Base-by-base conservation (phyloP, 257 asterid species). In the Misopates orontium region DNA sequence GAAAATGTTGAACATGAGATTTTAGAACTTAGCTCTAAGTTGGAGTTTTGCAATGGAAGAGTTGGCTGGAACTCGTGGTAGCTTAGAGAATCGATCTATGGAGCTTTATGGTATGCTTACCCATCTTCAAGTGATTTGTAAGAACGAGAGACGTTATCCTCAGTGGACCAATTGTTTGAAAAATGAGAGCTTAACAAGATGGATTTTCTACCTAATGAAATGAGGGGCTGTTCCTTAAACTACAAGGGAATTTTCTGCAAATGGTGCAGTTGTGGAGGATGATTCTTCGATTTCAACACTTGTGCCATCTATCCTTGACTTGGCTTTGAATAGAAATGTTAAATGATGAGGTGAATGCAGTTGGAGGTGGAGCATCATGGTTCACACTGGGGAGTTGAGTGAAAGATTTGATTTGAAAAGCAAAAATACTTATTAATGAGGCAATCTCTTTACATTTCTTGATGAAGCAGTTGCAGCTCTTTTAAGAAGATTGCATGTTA, bases 41-140 rank as follows among this genome's bases (percentile, higher is more conserved):
- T 93, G 77, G 77, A 80, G 63, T 79, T 79, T 71, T 86, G 88
- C 84, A 80, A n/a, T 77, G 83, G 84, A 83, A 73, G 95, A 90
- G 79, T 78, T 90, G 77, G 82, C 82, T 66, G 90, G 84, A 42
- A 74, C 77, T 36, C 90, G 67, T 74, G 86, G 88, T 73, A 80
- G 79, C 71, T 28, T 75, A 54, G 84, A 69, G 61, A 84, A 64
- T 75, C 78, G 60, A 53, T 77, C 83, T 62, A 44, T 75, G 66
- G 96, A 84, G 82, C 71, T 87, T 64, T 80, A 81, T 61, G 82
- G 74, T 67, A 85, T 76, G 69, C 77, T 83, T 67, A 76, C 75
- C 60, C 77, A 75, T 71, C 88, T 93, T 67, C 84, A 80, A 54
- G 66, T 68, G 70, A 81, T 84, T 75, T 79, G 84, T 57, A 74